Conservation (phyloP, 2,329 filamentous ascomycete species). For the Pestalotiopsis sp. region DNA sequence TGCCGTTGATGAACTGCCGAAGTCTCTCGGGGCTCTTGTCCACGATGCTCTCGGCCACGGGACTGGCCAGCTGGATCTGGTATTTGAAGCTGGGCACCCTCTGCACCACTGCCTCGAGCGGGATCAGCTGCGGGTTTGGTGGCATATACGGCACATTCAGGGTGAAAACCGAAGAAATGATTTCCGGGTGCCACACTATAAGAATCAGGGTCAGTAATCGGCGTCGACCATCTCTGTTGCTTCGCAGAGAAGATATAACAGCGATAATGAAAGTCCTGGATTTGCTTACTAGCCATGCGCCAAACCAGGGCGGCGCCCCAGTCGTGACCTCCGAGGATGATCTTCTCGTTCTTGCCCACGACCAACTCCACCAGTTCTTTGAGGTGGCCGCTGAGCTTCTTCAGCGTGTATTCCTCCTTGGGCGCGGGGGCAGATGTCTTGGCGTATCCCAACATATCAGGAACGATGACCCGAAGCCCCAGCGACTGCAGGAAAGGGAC, state of each 20-base stretch:
- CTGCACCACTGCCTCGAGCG: conserved; percentile 62
- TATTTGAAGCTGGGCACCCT: conserved; percentile 75
- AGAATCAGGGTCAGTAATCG: neutral
- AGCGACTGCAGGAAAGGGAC: conserved; percentile 75
- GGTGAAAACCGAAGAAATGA: conserved; percentile 76
- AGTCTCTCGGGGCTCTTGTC: conserved; percentile 60
- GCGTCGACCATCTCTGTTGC: neutral
- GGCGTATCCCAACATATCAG: conserved; percentile 87
- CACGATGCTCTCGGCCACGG: conserved; percentile 64
- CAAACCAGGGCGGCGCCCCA: conserved; percentile 85
- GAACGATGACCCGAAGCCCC: conserved; percentile 78
- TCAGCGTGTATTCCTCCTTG: conserved; percentile 68
- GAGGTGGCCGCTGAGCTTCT: conserved; percentile 75
- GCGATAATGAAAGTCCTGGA: neutral
- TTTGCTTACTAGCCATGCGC: conserved; percentile 59
- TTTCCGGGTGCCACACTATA: conserved; percentile 66
- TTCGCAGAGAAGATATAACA: neutral
- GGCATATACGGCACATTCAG: conserved; percentile 77
- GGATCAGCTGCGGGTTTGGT: conserved; percentile 54
- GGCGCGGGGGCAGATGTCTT: conserved; percentile 71
- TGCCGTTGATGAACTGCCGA: conserved; percentile 68
- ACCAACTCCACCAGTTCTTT: conserved; percentile 67
- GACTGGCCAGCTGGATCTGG: conserved; percentile 77
- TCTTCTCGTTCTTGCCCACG: conserved; percentile 47
- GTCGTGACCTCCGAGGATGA: conserved; percentile 90